Conservation (phyloP, 2,329 filamentous ascomycete genomes). For the Plectosphaerella sp. region DNA sequence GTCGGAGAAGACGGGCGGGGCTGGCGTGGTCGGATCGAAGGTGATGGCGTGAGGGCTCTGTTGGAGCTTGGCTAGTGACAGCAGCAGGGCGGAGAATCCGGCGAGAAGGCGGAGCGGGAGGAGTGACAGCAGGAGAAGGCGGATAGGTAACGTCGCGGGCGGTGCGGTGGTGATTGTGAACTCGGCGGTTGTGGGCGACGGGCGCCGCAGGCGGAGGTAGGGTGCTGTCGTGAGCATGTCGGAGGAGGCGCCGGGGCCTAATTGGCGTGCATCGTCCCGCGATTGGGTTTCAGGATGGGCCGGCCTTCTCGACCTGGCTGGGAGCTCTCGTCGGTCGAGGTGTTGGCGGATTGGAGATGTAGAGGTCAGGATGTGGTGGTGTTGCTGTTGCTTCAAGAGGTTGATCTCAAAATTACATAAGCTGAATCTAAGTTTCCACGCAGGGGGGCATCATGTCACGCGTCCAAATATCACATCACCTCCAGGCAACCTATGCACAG, state of each 20-base stretch:
- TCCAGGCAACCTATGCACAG: too few relatives aligned
- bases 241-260: background rate
- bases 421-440: too few relatives aligned
- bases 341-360: too few relatives aligned
- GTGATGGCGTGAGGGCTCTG: slow-evolving; percentile 21
- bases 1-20: slow-evolving; percentile 3
- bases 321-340: too few relatives aligned
- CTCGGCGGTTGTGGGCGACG: slow-evolving; percentile 83
- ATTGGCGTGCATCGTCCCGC: too few relatives aligned
- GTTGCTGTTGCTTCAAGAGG: too few relatives aligned
- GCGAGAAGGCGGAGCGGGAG: slow-evolving; percentile 37
- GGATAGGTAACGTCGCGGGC: slow-evolving; percentile 40
- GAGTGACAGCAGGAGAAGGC: slow-evolving; percentile 38
- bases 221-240: slow-evolving; percentile 59
- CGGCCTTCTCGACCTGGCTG: too few relatives aligned
- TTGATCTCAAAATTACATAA: too few relatives aligned
- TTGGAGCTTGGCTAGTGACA: slow-evolving; percentile 44
- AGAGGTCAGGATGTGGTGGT: too few relatives aligned
- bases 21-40: slow-evolving; percentile 5
- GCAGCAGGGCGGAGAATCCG: slow-evolving; percentile 31
- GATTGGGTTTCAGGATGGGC: too few relatives aligned
- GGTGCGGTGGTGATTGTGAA: slow-evolving; percentile 87
- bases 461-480: too few relatives aligned
- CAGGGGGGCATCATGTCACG: too few relatives aligned
- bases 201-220: slow-evolving; percentile 58